Percentiles rank a stretch among this genome's conserved stretches.
Evolutionary conservation across 2,329 filamentous ascomycete genomes (phyloP).

Genomic region (Aspergillus aculeatinus): DNA sequence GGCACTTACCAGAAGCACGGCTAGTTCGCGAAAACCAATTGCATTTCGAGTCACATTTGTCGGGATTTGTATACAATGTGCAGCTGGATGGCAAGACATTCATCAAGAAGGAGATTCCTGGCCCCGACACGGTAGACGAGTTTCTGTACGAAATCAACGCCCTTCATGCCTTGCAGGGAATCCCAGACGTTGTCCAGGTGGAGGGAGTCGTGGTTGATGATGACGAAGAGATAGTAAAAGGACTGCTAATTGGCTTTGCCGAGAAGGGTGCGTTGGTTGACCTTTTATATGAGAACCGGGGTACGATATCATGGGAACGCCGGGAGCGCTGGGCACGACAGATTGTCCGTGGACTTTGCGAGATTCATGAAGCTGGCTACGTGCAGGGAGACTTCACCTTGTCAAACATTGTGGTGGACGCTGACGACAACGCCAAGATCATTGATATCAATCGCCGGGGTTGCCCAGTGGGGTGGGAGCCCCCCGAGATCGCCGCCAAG

Average conservation of each 20-base stretch:
- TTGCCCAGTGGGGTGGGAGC: conserved; percentile 98
- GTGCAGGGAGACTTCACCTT: conserved; percentile 97
- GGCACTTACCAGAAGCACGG: conserved; percentile 59
- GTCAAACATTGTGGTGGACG: conserved; percentile 93
- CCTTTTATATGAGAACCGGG: conserved; percentile 76
- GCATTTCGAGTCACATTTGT: conserved; percentile 86
- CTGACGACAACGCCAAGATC: conserved; percentile 81
- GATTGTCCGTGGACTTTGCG: conserved; percentile 82
- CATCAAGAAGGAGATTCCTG: conserved; percentile 98
- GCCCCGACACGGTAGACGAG: conserved; percentile 91
- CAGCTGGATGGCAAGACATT: conserved; percentile 64
- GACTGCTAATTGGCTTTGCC: conserved; percentile 84
- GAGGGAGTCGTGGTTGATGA: conserved; percentile 87
- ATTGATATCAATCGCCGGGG: conserved; percentile 97
- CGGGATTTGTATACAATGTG: conserved; percentile 96
- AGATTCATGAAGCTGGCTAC: conserved; percentile 93
- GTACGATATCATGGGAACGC: conserved; percentile 64
- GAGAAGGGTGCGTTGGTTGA: conserved; percentile 86
- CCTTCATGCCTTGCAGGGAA: conserved; percentile 71
- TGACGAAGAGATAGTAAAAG: conserved; percentile 70
- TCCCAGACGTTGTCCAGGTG: conserved; percentile 77
- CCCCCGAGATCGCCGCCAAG: conserved; percentile 81
- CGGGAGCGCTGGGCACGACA: conserved; percentile 87
- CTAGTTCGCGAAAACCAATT: conserved; percentile 71
- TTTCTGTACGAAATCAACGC: conserved; percentile 98